Evolutionary conservation across 805 yeast species (phyloP).

Genomic region (Pichia cabralensis): DNA sequence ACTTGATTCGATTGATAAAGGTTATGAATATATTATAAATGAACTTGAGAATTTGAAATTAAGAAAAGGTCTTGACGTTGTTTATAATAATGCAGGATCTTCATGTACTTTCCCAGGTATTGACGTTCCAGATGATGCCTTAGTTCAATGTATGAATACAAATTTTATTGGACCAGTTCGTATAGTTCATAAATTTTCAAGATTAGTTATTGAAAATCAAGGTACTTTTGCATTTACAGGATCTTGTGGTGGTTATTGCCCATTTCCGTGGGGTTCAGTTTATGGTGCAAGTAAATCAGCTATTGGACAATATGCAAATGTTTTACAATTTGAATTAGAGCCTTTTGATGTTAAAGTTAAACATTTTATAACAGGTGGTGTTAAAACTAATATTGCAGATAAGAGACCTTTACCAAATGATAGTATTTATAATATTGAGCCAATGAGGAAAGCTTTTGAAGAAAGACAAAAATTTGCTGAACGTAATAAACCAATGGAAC

Average conservation of each 20-base stretch:
- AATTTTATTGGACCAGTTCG: slow-evolving; percentile 66
- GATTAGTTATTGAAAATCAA: slow-evolving; percentile 40
- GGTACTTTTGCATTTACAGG: slow-evolving; percentile 72
- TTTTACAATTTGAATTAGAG: slow-evolving; percentile 54
- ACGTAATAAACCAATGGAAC: slow-evolving; percentile 47
- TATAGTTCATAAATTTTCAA: slow-evolving; percentile 43
- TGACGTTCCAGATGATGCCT: slow-evolving; percentile 44
- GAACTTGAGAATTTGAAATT: slow-evolving; percentile 15
- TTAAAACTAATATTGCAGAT: slow-evolving; percentile 60
- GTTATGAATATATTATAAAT: slow-evolving; percentile 32
- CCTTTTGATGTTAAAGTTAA: slow-evolving; percentile 65
- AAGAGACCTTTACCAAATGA: slow-evolving; percentile 45
- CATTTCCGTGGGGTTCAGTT: slow-evolving; percentile 62
- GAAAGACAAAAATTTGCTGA: slow-evolving; percentile 50
- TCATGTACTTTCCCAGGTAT: slow-evolving; percentile 61
- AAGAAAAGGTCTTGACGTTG: slow-evolving; percentile 38
- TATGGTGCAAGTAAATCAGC: slow-evolving; percentile 70
- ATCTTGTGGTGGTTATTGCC: slow-evolving; percentile 52
- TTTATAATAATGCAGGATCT: slow-evolving; percentile 57
- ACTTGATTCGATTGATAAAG: slow-evolving; percentile 33
- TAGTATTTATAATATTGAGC: slow-evolving; percentile 45
- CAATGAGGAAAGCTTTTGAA: slow-evolving; percentile 38
- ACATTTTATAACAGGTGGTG: slow-evolving; percentile 69
- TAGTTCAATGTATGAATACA: slow-evolving; percentile 46
- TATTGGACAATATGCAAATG: slow-evolving; percentile 59